Evolutionary conservation across 2,329 filamentous ascomycete species (phyloP).

Genomic region (Fusarium neocosmosporiellum): DNA sequence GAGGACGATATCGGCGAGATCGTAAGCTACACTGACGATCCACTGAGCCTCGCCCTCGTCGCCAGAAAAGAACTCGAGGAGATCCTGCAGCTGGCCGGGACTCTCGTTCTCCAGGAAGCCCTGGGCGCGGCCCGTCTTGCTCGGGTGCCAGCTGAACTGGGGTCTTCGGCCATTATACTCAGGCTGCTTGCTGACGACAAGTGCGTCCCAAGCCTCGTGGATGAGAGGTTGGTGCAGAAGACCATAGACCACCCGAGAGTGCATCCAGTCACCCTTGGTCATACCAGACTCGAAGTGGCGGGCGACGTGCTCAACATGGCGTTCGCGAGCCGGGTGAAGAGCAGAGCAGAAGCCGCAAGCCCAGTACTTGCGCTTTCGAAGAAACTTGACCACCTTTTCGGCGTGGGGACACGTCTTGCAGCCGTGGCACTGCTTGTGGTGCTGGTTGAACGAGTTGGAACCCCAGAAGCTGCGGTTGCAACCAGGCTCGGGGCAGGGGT

Average conservation of each 20-base stretch:
- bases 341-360: conserved; percentile 76
- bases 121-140: conserved; percentile 66
- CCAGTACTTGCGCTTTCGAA: conserved; percentile 74
- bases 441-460: conserved; percentile 75
- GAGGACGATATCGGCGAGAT: conserved; percentile 62
- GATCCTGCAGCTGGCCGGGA: conserved; percentile 71
- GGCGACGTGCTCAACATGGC: conserved; percentile 75
- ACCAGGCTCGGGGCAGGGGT: conserved; percentile 70
- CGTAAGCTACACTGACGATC: conserved; percentile 69
- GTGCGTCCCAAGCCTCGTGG: conserved; percentile 69
- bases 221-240: conserved; percentile 74
- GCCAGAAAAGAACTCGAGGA: conserved; percentile 73
- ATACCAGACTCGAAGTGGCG: conserved; percentile 73
- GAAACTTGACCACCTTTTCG: conserved; percentile 71
- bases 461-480: conserved; percentile 77
- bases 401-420: conserved; percentile 74
- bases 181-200: conserved; percentile 64
- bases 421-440: conserved; percentile 73
- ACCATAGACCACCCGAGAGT: conserved; percentile 75
- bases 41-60: conserved; percentile 66
- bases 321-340: conserved; percentile 71
- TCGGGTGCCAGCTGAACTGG: conserved; percentile 71
- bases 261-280: conserved; percentile 75
- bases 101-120: conserved; percentile 72
- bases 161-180: conserved; percentile 66